A percentile compares a stretch with the other conserved stretches of the same genome.
These are phyloP conservation scores for Lagenidium giganteum DNA, from an alignment of 352 stramenopile genomes.

Conservation along the genomic window DNA sequence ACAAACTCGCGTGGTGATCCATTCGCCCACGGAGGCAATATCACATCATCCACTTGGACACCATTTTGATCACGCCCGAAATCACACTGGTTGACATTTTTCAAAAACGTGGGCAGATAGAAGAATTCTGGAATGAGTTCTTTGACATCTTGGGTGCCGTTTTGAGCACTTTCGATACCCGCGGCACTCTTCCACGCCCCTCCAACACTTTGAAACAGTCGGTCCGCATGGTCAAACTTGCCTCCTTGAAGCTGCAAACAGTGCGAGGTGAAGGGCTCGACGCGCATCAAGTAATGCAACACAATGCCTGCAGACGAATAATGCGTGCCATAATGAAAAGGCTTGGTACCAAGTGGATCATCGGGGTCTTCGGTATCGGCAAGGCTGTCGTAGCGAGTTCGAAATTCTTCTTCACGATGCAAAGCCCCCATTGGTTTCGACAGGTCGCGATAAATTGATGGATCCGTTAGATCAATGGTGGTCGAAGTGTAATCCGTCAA, in stretches of 20 bases:
- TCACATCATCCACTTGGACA: conserved; percentile 85
- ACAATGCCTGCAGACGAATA: conserved; percentile 93
- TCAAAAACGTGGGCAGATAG: conserved; percentile 92
- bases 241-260: conserved; percentile 93
- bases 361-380: conserved; percentile 29
- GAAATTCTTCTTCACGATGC: conserved; percentile 85
- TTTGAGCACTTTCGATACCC: conserved; percentile 55
- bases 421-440: conserved; percentile 97
- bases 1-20: conserved; percentile 93
- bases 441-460: conserved; percentile 91
- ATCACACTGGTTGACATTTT: conserved; percentile 94
- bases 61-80: conserved; percentile 90
- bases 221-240: conserved; percentile 98
- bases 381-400: conserved; percentile 56
- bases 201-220: conserved; percentile 93
- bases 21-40: conserved; percentile 93
- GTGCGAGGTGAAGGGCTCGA: conserved; percentile 95
- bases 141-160: conserved; percentile 95
- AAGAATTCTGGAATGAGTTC: conserved; percentile 99
- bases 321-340: conserved; percentile 96
- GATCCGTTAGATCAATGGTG: conserved; percentile 92
- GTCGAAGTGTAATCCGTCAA: conserved; percentile 93
- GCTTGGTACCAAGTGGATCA: conserved; percentile 42
- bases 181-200: conserved; percentile 89
- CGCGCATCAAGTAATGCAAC: conserved; percentile 95